Evolutionary conservation across 371 early-diverging fungal genomes (phyloP), one percentile per base, ranked within the genome.

Genomic region (Zopfochytrium polystomum): DNA sequence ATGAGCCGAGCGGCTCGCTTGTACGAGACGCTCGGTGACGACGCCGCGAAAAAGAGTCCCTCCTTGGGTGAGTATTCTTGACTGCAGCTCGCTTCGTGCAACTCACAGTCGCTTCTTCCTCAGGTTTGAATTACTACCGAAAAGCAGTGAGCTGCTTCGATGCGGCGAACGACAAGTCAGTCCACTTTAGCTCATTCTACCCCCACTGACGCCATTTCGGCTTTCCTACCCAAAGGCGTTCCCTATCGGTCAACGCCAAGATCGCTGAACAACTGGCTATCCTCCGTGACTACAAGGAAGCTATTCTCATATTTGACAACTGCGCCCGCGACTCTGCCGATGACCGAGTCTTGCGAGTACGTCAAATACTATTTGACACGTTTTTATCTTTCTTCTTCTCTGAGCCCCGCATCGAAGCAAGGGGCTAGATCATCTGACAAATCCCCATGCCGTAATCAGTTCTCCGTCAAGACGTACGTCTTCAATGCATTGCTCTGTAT

Each of bases 11-110:
- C 58, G 3, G 58, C 58, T 4, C 27, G 43, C 15, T 29, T 58
- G 13, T 58, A 47, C 26, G 58, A 58, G 58, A 48, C 9, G 26
- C 29, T 58, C 4, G 29, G 20, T 4, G 31, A 32, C 23, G 29
- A 29, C n/a, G n/a, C n/a, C n/a, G n/a, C n/a, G n/a, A n/a, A n/a
- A n/a, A n/a, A n/a, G n/a, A n/a, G n/a, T n/a, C n/a, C n/a, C n/a
- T n/a, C n/a, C n/a, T n/a, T n/a, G n/a, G n/a, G n/a, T n/a, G n/a
- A n/a, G n/a, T n/a, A n/a, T n/a, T n/a, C n/a, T n/a, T n/a, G n/a
- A n/a, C n/a, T n/a, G n/a, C n/a, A n/a, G n/a, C n/a, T n/a, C n/a
- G n/a, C n/a, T n/a, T n/a, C n/a, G n/a, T n/a, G n/a, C n/a, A n/a
- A n/a, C n/a, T n/a, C n/a, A n/a, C n/a, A n/a, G n/a, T n/a, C n/a